Percentiles rank a stretch among this genome's conserved stretches.
Evolutionary conservation across 768 basidiomycete genomes (phyloP).

Genomic region (Boletus pseudo-olivaceus): DNA sequence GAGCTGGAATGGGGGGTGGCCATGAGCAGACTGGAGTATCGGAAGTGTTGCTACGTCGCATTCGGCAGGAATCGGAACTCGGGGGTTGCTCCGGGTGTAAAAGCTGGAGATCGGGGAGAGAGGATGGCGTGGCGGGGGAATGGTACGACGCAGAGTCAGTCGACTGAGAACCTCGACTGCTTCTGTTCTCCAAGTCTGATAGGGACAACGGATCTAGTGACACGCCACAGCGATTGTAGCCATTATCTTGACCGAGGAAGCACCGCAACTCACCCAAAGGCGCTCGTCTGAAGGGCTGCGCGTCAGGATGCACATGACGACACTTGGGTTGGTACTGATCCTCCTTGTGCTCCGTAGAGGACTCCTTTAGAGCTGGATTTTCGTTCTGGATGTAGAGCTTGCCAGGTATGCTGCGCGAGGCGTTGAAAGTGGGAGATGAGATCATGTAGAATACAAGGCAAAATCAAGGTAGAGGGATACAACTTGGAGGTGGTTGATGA

Average conservation of each 20-base stretch:
- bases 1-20: conserved; percentile 17
- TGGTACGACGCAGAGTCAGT: conserved; percentile 6
- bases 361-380: conserved; percentile 16
- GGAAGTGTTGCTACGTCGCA: conserved; percentile 5
- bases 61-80: conserved; percentile 6
- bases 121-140: conserved; percentile 5
- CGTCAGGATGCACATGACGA: conserved; percentile 14
- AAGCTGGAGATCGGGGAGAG: conserved; percentile 14
- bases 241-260: background rate
- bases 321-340: conserved; percentile 21
- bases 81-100: conserved; percentile 9
- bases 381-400: conserved; percentile 10
- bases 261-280: conserved; percentile 26
- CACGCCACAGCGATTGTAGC: conserved; percentile 3
- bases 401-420: background rate
- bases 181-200: conserved; percentile 21
- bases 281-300: conserved; percentile 9
- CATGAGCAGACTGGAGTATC: conserved; percentile 18
- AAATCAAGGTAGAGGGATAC: conserved; percentile 5
- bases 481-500: conserved; percentile 5
- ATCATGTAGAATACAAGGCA: conserved; percentile 21
- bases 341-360: conserved; percentile 16
- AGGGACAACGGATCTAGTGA: conserved; percentile 27
- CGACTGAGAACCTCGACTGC: background rate
- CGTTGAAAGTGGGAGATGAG: conserved; percentile 8